phyloP scores from a whole-genome alignment of 768 basidiomycete species.

The Lanmaoa rubissima region DNA sequence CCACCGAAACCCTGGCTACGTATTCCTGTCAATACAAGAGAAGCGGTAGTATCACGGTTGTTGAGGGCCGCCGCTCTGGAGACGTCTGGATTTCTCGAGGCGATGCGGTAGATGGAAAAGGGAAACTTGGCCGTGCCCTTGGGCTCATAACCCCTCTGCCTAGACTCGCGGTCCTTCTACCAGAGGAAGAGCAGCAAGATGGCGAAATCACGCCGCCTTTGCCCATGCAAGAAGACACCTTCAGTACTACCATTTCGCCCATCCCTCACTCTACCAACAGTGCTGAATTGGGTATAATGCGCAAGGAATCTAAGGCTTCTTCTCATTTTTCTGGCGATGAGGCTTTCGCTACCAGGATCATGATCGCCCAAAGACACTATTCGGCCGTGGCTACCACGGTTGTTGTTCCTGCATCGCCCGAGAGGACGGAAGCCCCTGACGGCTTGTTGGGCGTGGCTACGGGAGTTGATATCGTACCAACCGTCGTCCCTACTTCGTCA shows the following conservation, averaged over 20 bases:
- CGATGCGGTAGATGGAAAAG: conserved; percentile 67
- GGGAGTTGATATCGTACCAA: conserved; percentile 28
- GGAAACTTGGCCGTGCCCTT: conserved; percentile 57
- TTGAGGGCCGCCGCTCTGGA: conserved; percentile 68
- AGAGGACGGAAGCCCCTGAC: conserved; percentile 25
- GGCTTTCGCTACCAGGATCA: conserved; percentile 52
- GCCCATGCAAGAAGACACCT: conserved; percentile 55
- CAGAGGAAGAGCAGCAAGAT: conserved; percentile 35
- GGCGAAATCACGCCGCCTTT: conserved; percentile 54
- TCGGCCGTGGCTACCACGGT: conserved; percentile 68
- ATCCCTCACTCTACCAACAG: conserved; percentile 57
- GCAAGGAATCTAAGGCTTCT: conserved; percentile 53
- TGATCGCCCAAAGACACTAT: conserved; percentile 73
- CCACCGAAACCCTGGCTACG: conserved; percentile 33
- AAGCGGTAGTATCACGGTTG: conserved; percentile 59
- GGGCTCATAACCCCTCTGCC: conserved; percentile 63
- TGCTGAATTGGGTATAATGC: conserved; percentile 53
- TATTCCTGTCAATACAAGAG: conserved; percentile 50
- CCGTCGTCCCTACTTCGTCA: conserved; percentile 22
- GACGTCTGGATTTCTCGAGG: conserved; percentile 75
- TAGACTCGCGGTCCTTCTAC: conserved; percentile 65
- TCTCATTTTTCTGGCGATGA: conserved; percentile 51
- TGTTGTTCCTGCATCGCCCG: conserved; percentile 49
- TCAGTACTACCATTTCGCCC: conserved; percentile 42
- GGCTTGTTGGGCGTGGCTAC: conserved; percentile 31